Conservation (phyloP, 371 early-diverging fungal species). For the Thermomucor indicae-seudaticae region DNA sequence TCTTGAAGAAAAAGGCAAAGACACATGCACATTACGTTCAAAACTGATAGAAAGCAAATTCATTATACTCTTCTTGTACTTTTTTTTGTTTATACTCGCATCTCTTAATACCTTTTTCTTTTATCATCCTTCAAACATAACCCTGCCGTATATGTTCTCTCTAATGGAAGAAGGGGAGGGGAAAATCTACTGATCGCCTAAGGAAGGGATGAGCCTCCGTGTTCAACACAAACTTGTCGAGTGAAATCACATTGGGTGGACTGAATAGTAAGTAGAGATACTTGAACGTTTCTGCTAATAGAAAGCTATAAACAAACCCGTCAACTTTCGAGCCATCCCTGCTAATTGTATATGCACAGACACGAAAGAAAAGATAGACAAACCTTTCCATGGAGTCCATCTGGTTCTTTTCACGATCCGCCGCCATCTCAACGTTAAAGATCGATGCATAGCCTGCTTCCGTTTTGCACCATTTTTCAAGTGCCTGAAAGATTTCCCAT, state of each 20-base stretch:
- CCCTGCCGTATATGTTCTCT: no score
- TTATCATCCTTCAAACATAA: no score
- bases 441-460: constrained; percentile 61
- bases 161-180: no score
- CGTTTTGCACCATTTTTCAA: constrained; percentile 64
- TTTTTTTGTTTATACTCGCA: no score
- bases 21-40: no score
- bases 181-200: constrained; percentile 13
- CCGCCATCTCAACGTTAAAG: constrained; percentile 41
- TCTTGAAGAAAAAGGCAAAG: no score
- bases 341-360: not conserved
- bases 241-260: constrained; percentile 54
- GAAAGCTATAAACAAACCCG: constrained; percentile 49
- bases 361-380: not conserved
- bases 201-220: constrained; percentile 70
- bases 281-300: constrained; percentile 87
- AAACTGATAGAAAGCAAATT: no score
- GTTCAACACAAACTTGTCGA: constrained; percentile 72
- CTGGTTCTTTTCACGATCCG: constrained; percentile 28
- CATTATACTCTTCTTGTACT: no score
- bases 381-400: constrained; percentile 48
- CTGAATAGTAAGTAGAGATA: constrained; percentile 79
- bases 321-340: no score
- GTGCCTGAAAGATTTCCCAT: constrained; percentile 65
- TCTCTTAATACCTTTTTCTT: no score